These are phyloP conservation scores for Microstroma glucosiphilum DNA, from an alignment of 1,284 basidiomycete species.

Conservation along the genomic window DNA sequence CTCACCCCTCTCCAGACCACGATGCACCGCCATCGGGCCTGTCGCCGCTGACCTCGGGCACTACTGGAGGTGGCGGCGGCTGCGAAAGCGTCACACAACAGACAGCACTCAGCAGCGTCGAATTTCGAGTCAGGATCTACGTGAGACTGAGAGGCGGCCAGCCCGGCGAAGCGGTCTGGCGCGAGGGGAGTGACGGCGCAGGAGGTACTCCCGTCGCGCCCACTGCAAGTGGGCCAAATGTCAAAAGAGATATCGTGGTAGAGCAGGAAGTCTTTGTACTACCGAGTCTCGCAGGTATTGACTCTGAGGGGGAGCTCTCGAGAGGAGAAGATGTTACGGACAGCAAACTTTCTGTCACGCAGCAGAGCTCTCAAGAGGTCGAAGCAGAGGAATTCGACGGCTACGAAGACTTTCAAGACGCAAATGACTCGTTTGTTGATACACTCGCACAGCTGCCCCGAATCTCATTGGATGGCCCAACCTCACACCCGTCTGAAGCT, in stretches of 20 bases:
- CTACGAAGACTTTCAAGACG: conserved; percentile 15
- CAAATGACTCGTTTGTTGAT: neutral
- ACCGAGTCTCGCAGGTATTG: conserved; percentile 35
- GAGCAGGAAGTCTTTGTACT: conserved; percentile 30
- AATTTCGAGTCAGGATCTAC: conserved; percentile 40
- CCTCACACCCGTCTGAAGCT: too few relatives aligned
- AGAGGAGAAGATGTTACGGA: too few relatives aligned
- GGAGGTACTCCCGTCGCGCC: too few relatives aligned
- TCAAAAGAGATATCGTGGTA: conserved; percentile 31
- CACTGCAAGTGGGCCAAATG: conserved; percentile 11
- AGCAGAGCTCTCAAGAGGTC: neutral
- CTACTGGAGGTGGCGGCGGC: conserved; percentile 35
- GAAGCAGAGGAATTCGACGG: conserved; percentile 25
- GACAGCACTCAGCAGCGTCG: conserved; percentile 43
- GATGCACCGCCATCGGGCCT: conserved; percentile 27
- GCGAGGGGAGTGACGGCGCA: neutral
- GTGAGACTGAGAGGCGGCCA: conserved; percentile 20
- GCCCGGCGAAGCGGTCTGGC: neutral
- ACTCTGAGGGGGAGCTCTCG: too few relatives aligned
- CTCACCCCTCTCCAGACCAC: conserved; percentile 44
- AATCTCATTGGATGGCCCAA: neutral
- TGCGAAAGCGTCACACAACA: conserved; percentile 48
- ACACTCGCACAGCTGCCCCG: neutral
- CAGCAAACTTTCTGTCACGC: too few relatives aligned
- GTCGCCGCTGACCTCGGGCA: conserved; percentile 25